Conservation (phyloP, 2,329 filamentous ascomycete species). For the Chalaropsis ovoidea region DNA sequence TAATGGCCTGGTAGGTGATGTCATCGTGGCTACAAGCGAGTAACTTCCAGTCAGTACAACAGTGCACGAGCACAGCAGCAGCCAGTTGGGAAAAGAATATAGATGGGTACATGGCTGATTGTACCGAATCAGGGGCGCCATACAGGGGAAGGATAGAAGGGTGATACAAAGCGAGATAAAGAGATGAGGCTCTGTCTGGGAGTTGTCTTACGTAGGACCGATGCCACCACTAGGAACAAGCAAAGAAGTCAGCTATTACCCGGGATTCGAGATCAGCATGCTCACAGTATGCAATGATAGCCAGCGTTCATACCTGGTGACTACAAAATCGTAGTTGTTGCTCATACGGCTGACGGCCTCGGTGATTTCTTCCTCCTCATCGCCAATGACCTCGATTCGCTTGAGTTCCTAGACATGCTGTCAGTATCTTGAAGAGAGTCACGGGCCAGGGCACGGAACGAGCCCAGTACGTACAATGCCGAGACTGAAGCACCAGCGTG, state of each 20-base stretch:
- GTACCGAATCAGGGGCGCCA: conserved; percentile 4
- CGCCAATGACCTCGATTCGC: conserved; percentile 82
- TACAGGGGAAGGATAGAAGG: not conserved
- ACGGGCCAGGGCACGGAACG: not conserved
- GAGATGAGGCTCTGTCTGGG: not conserved
- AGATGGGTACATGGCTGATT: conserved; percentile 3
- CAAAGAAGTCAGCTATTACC: not conserved
- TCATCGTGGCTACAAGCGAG: conserved; percentile 66
- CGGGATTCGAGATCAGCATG: not conserved
- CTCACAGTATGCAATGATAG: not conserved
- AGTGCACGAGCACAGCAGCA: not conserved
- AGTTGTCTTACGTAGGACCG: conserved; percentile 66
- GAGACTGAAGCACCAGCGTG: conserved; percentile 53
- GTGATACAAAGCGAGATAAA: conserved; percentile 9
- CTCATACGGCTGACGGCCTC: conserved; percentile 85
- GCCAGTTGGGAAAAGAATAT: not conserved
- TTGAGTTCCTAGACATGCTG: conserved; percentile 51
- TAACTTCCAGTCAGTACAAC: not conserved
- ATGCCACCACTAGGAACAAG: conserved; percentile 61
- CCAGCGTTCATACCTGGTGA: conserved; percentile 52
- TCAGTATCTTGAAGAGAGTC: not conserved
- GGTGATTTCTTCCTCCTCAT: conserved; percentile 82
- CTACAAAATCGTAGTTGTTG: conserved; percentile 80
- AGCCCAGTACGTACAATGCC: conserved; percentile 42
- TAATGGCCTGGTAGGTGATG: conserved; percentile 91